A percentile compares a stretch with the other conserved stretches of the same genome.
phyloP scores from a whole-genome alignment of 805 yeast species.

The Starmera amethionina region DNA sequence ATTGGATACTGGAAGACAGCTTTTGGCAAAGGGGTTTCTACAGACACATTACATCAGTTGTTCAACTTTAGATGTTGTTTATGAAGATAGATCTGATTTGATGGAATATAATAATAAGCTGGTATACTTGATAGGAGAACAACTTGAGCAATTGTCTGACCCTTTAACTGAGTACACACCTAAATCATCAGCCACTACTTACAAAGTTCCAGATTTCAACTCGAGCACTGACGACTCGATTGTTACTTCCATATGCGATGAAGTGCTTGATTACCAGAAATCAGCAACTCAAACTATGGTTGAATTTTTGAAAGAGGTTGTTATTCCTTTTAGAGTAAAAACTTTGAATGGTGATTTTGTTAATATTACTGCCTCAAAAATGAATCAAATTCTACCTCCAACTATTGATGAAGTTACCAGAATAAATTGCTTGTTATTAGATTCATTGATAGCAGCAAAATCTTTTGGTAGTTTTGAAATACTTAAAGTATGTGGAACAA shows the following conservation, averaged over 20 bases:
- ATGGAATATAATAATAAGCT: constrained; percentile 65
- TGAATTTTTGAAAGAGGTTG: constrained; percentile 63
- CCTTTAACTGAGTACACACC: constrained; percentile 90
- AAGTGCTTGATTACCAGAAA: constrained; percentile 62
- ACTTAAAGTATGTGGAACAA: constrained; percentile 68
- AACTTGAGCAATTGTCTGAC: constrained; percentile 80
- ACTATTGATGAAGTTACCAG: constrained; percentile 91
- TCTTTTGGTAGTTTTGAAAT: constrained; percentile 69
- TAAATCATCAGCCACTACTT: constrained; percentile 66
- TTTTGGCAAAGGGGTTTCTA: constrained; percentile 50
- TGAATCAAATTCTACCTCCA: constrained; percentile 83
- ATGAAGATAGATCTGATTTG: constrained; percentile 40
- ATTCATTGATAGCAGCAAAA: constrained; percentile 56
- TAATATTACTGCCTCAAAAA: constrained; percentile 47
- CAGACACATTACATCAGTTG: constrained; percentile 41
- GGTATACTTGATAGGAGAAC: constrained; percentile 73
- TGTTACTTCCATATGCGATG: constrained; percentile 48
- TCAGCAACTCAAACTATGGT: constrained; percentile 65
- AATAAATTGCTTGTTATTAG: constrained; percentile 76
- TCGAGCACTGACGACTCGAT: constrained; percentile 24
- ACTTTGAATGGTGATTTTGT: constrained; percentile 48
- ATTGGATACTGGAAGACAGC: constrained; percentile 40
- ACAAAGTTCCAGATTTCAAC: constrained; percentile 43
- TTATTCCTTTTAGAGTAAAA: constrained; percentile 67
- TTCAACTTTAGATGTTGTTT: constrained; percentile 63